These are phyloP conservation scores for Closterium sp. DNA, from an alignment of 139 green algal species.

Conservation along the genomic window DNA sequence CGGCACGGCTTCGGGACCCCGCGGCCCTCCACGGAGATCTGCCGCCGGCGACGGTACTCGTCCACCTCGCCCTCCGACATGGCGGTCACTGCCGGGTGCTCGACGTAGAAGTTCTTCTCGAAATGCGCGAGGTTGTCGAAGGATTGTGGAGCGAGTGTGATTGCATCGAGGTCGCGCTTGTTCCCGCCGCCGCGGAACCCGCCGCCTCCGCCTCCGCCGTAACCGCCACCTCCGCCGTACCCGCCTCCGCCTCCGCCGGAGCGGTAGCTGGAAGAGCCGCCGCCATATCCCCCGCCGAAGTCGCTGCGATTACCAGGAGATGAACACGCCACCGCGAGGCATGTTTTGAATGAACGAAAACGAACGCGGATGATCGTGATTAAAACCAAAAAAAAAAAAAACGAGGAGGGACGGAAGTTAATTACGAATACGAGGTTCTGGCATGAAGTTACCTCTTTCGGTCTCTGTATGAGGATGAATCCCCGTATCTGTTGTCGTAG, in stretches of 20 bases:
- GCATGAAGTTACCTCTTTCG: conserved; percentile 35
- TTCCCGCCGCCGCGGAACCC: conserved; percentile 27
- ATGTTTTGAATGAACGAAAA: background rate
- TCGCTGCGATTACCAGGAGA: conserved; percentile 23
- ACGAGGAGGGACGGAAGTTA: background rate
- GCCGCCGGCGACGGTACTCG: conserved; percentile 63
- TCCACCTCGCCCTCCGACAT: conserved; percentile 68
- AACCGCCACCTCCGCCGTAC: conserved; percentile 9
- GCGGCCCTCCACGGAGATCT: conserved; percentile 68
- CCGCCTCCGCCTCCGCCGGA: background rate
- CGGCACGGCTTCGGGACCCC: conserved; percentile 69
- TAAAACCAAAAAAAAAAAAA: background rate
- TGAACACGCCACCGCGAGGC: background rate
- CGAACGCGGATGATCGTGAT: background rate
- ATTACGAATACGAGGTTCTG: background rate
- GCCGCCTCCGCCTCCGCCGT: conserved; percentile 17
- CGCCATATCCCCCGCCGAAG: conserved; percentile 32
- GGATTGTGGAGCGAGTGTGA: conserved; percentile 65
- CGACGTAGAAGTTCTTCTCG: conserved; percentile 91
- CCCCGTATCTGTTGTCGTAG: conserved; percentile 34
- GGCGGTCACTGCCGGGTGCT: conserved; percentile 77
- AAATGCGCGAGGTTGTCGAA: conserved; percentile 80
- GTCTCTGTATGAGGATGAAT: conserved; percentile 41
- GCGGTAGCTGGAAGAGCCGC: background rate
- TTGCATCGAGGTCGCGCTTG: conserved; percentile 68